Conservation (phyloP, 208 protist species). For the Tritrichomonas foetus region DNA sequence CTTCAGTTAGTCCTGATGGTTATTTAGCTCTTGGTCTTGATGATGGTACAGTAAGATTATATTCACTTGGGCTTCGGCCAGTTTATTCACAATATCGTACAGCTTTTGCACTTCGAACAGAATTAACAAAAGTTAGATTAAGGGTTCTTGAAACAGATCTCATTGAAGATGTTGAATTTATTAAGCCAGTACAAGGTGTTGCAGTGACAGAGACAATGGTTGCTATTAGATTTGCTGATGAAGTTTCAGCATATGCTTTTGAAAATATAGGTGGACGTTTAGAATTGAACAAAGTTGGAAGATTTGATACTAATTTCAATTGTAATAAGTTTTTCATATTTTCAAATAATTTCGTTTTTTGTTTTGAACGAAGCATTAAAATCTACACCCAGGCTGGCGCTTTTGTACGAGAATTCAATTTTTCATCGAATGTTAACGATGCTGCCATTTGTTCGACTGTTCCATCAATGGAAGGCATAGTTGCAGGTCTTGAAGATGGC, state of each 20-base stretch:
- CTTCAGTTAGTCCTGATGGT: neutral
- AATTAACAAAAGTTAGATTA: neutral
- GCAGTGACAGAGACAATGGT: neutral
- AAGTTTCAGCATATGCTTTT: slow-evolving; percentile 3
- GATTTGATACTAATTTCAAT: neutral
- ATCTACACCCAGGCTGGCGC: neutral
- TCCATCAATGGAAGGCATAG: neutral
- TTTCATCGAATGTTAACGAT: neutral
- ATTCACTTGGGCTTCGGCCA: neutral
- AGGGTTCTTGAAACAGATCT: slow-evolving; percentile 20
- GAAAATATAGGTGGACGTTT: neutral
- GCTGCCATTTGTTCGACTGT: neutral
- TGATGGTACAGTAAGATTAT: neutral
- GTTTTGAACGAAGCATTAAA: neutral
- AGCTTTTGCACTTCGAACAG: neutral
- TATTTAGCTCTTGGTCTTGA: neutral
- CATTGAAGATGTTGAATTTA: slow-evolving; percentile 34
- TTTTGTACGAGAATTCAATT: slow-evolving; percentile 2
- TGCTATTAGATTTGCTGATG: neutral
- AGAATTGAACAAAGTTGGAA: neutral
- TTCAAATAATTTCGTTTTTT: neutral
- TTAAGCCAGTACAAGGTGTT: slow-evolving; percentile 11
- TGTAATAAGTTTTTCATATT: neutral
- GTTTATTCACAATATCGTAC: neutral
- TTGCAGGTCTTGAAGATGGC: slow-evolving; percentile 23